These are phyloP conservation scores for Eryngium alpinum DNA, from an alignment of 140 eudicot genomes.

Conservation along the genomic window DNA sequence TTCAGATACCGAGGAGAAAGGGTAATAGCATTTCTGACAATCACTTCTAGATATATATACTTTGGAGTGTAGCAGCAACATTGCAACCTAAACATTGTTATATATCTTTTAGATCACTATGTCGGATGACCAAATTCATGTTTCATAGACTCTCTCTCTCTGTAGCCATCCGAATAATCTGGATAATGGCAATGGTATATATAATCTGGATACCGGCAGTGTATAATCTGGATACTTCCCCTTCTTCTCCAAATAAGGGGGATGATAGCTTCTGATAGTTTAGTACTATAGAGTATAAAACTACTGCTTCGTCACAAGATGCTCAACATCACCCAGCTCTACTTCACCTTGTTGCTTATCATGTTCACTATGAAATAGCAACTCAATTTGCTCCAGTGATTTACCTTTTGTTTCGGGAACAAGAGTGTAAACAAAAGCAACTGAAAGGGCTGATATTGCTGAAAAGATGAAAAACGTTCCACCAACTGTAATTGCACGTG, in stretches of 20 bases:
- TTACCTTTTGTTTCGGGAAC: constrained; percentile 97
- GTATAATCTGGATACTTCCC: not conserved
- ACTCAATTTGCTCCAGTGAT: constrained; percentile 83
- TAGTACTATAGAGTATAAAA: not conserved
- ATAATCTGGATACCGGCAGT: not conserved
- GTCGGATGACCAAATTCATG: not conserved
- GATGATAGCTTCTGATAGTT: not conserved
- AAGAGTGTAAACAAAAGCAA: constrained; percentile 52
- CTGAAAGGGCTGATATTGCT: constrained; percentile 51
- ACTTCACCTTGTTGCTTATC: constrained; percentile 47
- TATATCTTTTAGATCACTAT: not conserved
- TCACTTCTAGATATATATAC: not conserved
- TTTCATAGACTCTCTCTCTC: not conserved
- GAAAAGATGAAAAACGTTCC: constrained; percentile 69
- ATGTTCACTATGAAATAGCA: constrained; percentile 60
- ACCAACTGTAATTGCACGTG: constrained; percentile 62
- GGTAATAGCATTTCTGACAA: not conserved
- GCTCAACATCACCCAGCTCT: constrained; percentile 65
- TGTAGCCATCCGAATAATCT: not conserved
- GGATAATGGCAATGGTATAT: not conserved
- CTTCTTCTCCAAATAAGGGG: not conserved
- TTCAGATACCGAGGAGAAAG: not conserved
- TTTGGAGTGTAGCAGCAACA: not conserved
- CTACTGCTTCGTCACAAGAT: constrained; percentile 42
- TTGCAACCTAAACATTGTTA: not conserved